These are phyloP conservation scores for Erigeron canadensis DNA, from an alignment of 129 eudicot genomes.

Conservation along the genomic window DNA sequence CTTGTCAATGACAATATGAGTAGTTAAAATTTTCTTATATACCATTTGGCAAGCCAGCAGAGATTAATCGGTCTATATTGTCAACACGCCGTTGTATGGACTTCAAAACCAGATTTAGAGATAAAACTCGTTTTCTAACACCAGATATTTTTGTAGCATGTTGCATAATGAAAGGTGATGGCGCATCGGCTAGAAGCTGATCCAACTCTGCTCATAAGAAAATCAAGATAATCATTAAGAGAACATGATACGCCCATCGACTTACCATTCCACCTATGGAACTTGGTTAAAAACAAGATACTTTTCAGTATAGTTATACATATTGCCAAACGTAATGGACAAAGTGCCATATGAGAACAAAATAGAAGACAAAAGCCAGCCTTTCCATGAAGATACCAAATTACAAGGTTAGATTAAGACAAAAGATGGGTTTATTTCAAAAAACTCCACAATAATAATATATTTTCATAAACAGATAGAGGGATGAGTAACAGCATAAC, in stretches of 20 bases:
- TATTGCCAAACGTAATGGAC: too few relatives aligned
- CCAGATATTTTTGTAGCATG: slow-evolving; percentile 81
- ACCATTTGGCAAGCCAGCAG: slow-evolving; percentile 72
- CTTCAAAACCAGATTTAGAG: slow-evolving; percentile 70
- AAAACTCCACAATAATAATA: too few relatives aligned
- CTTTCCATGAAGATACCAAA: too few relatives aligned
- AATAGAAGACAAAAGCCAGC: too few relatives aligned
- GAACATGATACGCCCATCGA: too few relatives aligned
- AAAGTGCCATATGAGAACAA: too few relatives aligned
- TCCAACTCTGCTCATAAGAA: slow-evolving; percentile 67
- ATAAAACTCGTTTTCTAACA: slow-evolving; percentile 72
- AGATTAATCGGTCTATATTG: slow-evolving; percentile 67
- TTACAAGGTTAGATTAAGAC: too few relatives aligned
- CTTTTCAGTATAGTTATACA: too few relatives aligned
- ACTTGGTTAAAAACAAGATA: too few relatives aligned
- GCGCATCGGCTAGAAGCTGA: slow-evolving; percentile 91
- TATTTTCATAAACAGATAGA: background rate
- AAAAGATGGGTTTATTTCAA: too few relatives aligned
- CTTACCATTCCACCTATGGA: too few relatives aligned
- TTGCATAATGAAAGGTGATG: slow-evolving; percentile 88
- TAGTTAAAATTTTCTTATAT: slow-evolving; percentile 9
- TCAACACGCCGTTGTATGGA: slow-evolving; percentile 82
- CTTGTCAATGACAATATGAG: slow-evolving; percentile 13
- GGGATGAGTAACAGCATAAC: slow-evolving; percentile 2
- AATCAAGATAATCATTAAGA: background rate